phyloP scores from a whole-genome alignment of 208 protist genomes.

The Naegleria fowleri region DNA sequence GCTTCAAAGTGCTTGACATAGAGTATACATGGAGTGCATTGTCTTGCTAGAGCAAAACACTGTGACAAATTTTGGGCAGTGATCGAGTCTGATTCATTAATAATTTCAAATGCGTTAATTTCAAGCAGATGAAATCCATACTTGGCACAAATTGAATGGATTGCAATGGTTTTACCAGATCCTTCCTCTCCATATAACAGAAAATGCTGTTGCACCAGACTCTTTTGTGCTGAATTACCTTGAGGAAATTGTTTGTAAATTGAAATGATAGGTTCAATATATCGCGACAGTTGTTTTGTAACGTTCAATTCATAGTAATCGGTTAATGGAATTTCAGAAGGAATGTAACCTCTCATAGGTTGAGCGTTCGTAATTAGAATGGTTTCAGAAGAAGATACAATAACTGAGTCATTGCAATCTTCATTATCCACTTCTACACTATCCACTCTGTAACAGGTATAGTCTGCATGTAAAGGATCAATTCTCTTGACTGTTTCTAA shows the following conservation, averaged over 20 bases:
- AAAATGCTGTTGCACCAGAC: not conserved
- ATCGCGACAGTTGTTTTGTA: not conserved
- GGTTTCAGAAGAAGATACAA: not conserved
- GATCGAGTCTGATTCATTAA: not conserved
- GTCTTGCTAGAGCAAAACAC: not conserved
- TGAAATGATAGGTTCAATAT: not conserved
- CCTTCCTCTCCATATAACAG: not conserved
- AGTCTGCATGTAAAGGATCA: not conserved
- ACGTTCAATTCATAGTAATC: not conserved
- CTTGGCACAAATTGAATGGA: not conserved
- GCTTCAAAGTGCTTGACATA: not conserved
- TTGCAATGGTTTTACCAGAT: not conserved
- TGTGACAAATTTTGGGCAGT: not conserved
- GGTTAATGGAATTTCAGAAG: not conserved
- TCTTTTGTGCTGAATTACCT: not conserved
- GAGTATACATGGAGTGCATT: constrained; percentile 21
- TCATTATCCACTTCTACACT: not conserved
- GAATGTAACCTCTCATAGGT: not conserved
- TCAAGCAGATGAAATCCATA: not conserved
- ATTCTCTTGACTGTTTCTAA: not conserved
- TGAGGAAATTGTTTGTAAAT: not conserved
- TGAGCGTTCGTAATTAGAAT: not conserved
- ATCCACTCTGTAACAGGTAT: not conserved
- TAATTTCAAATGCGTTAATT: not conserved
- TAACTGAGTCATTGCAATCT: not conserved